These are phyloP conservation scores for Helianthus tuberosus DNA, from an alignment of 129 eudicot genomes.

Conservation along the genomic window DNA sequence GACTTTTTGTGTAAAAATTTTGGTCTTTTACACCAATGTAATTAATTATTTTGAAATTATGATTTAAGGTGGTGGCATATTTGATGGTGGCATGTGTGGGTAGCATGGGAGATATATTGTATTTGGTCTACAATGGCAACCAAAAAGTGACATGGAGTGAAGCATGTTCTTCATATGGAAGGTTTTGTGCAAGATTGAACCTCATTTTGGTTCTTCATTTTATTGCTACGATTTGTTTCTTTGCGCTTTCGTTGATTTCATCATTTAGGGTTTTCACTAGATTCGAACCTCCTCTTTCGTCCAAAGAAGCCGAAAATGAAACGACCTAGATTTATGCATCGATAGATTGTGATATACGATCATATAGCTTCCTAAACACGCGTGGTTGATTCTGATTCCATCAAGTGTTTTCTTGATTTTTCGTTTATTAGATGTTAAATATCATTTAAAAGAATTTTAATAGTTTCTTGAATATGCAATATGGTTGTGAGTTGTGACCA, in stretches of 20 bases:
- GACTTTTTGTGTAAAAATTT: not conserved
- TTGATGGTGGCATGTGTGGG: conserved; percentile 81
- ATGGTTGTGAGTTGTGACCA: conserved; percentile 18
- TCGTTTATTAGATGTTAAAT: not conserved
- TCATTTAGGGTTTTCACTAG: conserved; percentile 80
- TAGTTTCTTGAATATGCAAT: not conserved
- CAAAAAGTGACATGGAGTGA: conserved; percentile 83
- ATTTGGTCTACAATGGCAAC: conserved; percentile 81
- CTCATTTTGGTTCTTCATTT: conserved; percentile 59
- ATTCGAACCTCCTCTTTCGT: conserved; percentile 68
- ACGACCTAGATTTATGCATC: conserved; percentile 24
- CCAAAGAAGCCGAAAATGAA: conserved; percentile 50
- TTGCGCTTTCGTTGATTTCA: conserved; percentile 73
- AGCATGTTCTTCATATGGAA: conserved; percentile 82
- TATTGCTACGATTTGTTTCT: conserved; percentile 63
- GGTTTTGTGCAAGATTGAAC: conserved; percentile 67
- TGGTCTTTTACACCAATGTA: not conserved
- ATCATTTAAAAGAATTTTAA: not conserved
- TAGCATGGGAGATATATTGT: conserved; percentile 61
- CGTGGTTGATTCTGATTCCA: conserved; percentile 4
- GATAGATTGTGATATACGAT: conserved; percentile 9
- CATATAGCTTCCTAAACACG: conserved; percentile 4
- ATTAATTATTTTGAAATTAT: not conserved
- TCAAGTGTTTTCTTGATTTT: not conserved
- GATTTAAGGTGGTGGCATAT: conserved; percentile 69